Base-by-base conservation (phyloP, 768 basidiomycete genomes). In the Mycena epipterygia region DNA sequence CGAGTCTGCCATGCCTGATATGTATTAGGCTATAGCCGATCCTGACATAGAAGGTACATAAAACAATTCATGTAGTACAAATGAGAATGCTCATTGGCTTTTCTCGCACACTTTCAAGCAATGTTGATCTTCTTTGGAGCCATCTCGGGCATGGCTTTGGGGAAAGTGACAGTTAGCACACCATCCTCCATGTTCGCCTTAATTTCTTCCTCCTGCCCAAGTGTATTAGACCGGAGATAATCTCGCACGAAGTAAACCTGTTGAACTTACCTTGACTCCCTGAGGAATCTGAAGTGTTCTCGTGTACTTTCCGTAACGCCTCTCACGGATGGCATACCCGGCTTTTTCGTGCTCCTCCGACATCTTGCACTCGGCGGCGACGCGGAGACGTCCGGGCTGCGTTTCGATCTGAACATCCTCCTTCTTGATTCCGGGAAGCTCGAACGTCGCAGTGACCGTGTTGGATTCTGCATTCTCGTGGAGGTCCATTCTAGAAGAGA, bases 371-470 rank as follows among this genome's bases (percentile, higher is more conserved):
- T 91, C 86, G 13, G 88, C 90, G 4, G 88, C 85, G 55, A 91
- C 75, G 51, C 78, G 86, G 57, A 91, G 84, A 2, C 82, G 79
- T 67, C 86, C 84, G 68, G 86, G 82, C 67, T 85, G 83, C 11
- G 89, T 73, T 63, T 90, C 89, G 71, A 91, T 85, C 56, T 79
- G 77, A 55, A 90, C 80, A 67, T 89, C 79, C 52, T 89, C 85
- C 35, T 86, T 85, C 64, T 79, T 79, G 42, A 90, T 32, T 23
- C 89, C 89, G 0, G 90, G 89, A 9, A 91, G 79, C 71, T 91
- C 90, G 74, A 91, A 89, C 9, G 82, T 77, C 46, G 89, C 89
- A 0, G 86, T 88, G 42, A 90, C 85, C 41, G 80, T 74, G 73
- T 89, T 88, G 27, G 76, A 79, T 25, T 86, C 81, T 0, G 73